phyloP scores from a whole-genome alignment of 345 rosid genomes.

The thale cress (Arabidopsis thaliana) region TAIR10.1 NC_003074.8:2651501-2652000 shows the following conservation, averaged over 20 bases:
- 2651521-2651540: background rate
- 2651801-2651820: slow-evolving; percentile 89
- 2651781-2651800: slow-evolving; percentile 85
- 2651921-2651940: background rate
- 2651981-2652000: too few relatives aligned
- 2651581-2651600: slow-evolving; percentile 39
- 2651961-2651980: background rate
- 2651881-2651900: slow-evolving; percentile 70
- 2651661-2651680: slow-evolving; percentile 67
- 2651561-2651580: background rate
- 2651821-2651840: slow-evolving; percentile 75
- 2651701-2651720: slow-evolving; percentile 90
- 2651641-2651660: slow-evolving; percentile 65
- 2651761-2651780: slow-evolving; percentile 80
- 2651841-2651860: slow-evolving; percentile 72
- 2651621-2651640: slow-evolving; percentile 80
- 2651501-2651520: too few relatives aligned
- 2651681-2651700: slow-evolving; percentile 79
- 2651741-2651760: slow-evolving; percentile 80
- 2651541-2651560: background rate
- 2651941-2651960: background rate
- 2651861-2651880: slow-evolving; percentile 77
- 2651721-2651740: slow-evolving; percentile 89
- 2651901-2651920: slow-evolving; percentile 12
- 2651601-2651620: slow-evolving; percentile 58